A percentile compares a stretch with the other conserved stretches of the same genome.
Evolutionary conservation across 1,284 basidiomycete species (phyloP).

Genomic region (Heterobasidion occidentale): DNA sequence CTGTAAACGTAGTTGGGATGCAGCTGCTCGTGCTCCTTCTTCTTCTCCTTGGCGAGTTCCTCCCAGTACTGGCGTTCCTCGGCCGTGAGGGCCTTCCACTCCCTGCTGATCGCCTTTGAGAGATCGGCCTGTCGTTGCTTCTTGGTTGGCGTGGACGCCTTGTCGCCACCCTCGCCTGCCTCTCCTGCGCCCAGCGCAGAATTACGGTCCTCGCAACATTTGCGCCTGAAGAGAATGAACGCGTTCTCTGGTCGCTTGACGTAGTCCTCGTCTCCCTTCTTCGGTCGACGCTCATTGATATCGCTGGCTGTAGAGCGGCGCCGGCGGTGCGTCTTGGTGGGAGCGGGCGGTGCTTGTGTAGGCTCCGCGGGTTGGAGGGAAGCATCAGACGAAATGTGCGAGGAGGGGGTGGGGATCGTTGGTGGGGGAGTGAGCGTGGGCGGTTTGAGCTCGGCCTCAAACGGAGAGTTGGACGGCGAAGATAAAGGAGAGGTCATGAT

Average conservation of each 20-base stretch:
- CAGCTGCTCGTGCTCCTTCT: constrained; percentile 51
- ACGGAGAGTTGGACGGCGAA: constrained; percentile 57
- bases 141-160: constrained; percentile 32
- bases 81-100: constrained; percentile 56
- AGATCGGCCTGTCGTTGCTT: constrained; percentile 53
- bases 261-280: constrained; percentile 73
- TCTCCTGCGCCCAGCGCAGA: constrained; percentile 30
- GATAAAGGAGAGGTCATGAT: constrained; percentile 57
- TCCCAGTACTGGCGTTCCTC: constrained; percentile 63
- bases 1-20: constrained; percentile 74
- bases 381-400: constrained; percentile 25
- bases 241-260: constrained; percentile 77
- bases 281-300: constrained; percentile 61
- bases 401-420: constrained; percentile 28
- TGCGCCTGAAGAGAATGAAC: constrained; percentile 72
- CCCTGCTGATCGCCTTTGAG: constrained; percentile 70
- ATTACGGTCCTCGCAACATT: constrained; percentile 66
- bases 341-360: constrained; percentile 21
- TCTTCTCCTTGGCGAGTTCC: constrained; percentile 48
- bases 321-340: constrained; percentile 34
- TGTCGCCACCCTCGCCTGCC: constrained; percentile 18
- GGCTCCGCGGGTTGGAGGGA: constrained; percentile 20
- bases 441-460: constrained; percentile 48
- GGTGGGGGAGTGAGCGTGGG: constrained; percentile 30
- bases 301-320: constrained; percentile 53